Base-by-base conservation (phyloP, 371 early-diverging fungal species). In the Mortierella sp. region DNA sequence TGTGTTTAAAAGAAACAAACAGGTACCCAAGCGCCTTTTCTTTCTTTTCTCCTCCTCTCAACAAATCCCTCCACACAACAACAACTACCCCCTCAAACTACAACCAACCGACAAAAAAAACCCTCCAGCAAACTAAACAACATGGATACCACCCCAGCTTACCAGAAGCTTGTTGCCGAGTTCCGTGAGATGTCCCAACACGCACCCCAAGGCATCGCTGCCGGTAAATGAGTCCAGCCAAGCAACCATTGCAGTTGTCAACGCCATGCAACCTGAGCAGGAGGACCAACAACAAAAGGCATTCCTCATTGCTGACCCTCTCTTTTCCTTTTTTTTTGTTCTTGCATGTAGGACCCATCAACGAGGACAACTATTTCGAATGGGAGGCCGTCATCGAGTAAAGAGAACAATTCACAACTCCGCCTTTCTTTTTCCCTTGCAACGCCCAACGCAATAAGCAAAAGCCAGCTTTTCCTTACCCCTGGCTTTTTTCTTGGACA, bases 331-430 rank as follows among this genome's bases (percentile, higher is more conserved):
- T 34, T 31, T 58, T 19, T 19, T 58, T 16, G 26, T 4, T 34
- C 31, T 19, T 31, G 34, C 6, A 55, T 58, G 58, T 58, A 58
- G 58, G 34, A 34, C 58, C 58, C 58, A 58, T 58, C 14, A 58
- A 37, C 58, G 58, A 58, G 34, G 58, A 58, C 58, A 58, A 58
- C 34, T 58, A 58, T 37, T 58, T 58, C 37, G 58, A 58, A 58
- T 58, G 58, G 58, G 58, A 58, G 37, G 58, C 58, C 34, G 34
- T 58, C 58, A 58, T 58, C 34, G 58, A 58, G 58, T 58, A 58
- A 58, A 58, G 58, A 58, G 58, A 58, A 58, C 58, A 58, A 16
- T 34, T 22, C 22, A 1, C 58, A 58, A 34, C 37, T 58, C 58
- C 58, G 58, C 58, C 61, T 44, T 16, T 31, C 58, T 2, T 1